Conservation (phyloP, 2,329 filamentous ascomycete species). For the Tolypocladium ovalisporum region DNA sequence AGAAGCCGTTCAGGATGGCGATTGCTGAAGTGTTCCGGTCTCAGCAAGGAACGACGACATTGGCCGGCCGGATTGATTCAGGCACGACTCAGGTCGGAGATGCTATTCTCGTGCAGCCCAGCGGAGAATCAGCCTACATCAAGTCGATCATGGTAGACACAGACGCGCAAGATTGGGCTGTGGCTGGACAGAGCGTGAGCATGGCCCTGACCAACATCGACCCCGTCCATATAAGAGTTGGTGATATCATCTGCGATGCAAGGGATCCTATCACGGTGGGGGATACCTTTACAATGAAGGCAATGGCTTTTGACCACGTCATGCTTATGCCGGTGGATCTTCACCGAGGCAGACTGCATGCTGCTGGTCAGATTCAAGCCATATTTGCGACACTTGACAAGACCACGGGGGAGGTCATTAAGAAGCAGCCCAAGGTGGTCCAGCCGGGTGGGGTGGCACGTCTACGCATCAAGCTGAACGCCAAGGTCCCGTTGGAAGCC, state of each 20-base stretch:
- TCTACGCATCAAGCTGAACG: conserved; percentile 62
- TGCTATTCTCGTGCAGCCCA: conserved; percentile 66
- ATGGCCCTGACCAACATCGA: conserved; percentile 83
- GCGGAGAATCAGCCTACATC: conserved; percentile 68
- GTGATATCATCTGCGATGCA: conserved; percentile 75
- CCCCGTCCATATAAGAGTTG: conserved; percentile 66
- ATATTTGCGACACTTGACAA: conserved; percentile 72
- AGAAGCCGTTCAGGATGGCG: conserved; percentile 74
- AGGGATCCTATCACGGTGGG: conserved; percentile 57
- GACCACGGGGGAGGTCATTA: conserved; percentile 58
- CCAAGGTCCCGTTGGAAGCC: conserved; percentile 67
- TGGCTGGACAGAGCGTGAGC: conserved; percentile 80
- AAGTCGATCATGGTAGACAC: conserved; percentile 72
- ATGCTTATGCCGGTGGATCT: conserved; percentile 85
- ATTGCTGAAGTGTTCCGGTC: conserved; percentile 82
- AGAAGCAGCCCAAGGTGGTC: conserved; percentile 78
- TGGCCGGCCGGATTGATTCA: conserved; percentile 76
- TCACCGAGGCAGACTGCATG: conserved; percentile 74
- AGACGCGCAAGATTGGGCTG: conserved; percentile 71
- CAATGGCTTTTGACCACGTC: conserved; percentile 80
- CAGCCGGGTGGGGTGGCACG: conserved; percentile 69
- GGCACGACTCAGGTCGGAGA: conserved; percentile 82
- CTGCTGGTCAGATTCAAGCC: conserved; percentile 60
- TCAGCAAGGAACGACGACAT: conserved; percentile 68
- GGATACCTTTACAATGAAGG: conserved; percentile 68